Base-by-base conservation (phyloP, 2,329 filamentous ascomycete genomes). In the Trichoderma arundinaceum region DNA sequence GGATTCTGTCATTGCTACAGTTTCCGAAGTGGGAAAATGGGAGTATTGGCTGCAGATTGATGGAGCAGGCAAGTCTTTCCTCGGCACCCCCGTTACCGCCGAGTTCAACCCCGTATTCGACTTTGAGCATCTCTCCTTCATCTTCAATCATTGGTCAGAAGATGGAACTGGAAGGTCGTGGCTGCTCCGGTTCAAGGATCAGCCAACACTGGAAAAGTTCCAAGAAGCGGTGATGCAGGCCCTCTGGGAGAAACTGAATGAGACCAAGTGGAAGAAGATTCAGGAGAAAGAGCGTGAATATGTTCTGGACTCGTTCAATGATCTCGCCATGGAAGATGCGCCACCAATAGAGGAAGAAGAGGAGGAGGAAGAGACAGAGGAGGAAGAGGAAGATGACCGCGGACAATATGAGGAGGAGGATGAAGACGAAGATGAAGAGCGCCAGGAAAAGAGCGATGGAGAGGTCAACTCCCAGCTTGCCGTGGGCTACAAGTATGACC, bases 31-130 rank as follows among this genome's bases (percentile, higher is more conserved):
- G 61, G 94, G 94, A 7, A 87, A 89, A 64, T 99, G 95, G 95
- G 86, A 95, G 70, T 99, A 98, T 79, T 98, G 93, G 93, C 82
- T 99, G 38, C 92, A 97, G 74, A 90, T 98, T 64, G 86, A 87
- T 48, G 89, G 90, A 68, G 35, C 17, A 7, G 59, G 41, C 7
- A 83, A 88, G 73, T 88, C 94, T 62, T 97, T 93, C 92, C 82
- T 99, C 2, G 93, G 93, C 22, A 92, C 96, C 69, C 86, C 90
- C 2, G 88, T 99, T 35, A 83, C 93, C 35, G 90, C 92, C 7
- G 95, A 99, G 71, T 92, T 98, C 77, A 98, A 98, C 72, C 95
- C 95, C 0, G 94, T 99, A 19, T 99, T 98, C 83, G 98, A 98
- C 79, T 98, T 97, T 71, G 95, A 99, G 77, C 98, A 94, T 73